Conservation (phyloP, 306 rosid species). For the Malus sylvestris region DNA sequence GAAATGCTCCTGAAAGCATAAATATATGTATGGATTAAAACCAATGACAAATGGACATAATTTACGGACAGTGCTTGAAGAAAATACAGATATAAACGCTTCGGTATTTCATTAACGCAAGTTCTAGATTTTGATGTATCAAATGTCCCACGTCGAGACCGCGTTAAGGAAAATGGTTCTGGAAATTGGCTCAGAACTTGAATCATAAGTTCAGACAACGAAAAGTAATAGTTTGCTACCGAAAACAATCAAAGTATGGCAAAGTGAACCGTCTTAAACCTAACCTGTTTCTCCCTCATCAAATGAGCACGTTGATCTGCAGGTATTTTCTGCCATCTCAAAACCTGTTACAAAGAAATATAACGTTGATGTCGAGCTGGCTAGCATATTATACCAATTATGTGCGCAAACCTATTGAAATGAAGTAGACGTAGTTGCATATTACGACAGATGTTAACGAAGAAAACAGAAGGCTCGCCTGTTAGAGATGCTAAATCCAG, state of each 20-base stretch:
- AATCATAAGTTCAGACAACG: no score
- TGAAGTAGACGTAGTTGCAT: not conserved
- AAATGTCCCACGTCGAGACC: no score
- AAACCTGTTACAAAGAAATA: slow-evolving; percentile 40
- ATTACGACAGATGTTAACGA: not conserved
- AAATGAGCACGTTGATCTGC: slow-evolving; percentile 85
- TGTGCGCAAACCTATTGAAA: not conserved
- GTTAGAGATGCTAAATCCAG: not conserved
- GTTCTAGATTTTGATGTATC: no score
- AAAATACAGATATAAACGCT: no score
- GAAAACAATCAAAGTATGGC: not conserved
- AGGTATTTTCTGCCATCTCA: slow-evolving; percentile 93
- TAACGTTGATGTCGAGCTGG: not conserved
- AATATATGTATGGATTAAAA: not conserved
- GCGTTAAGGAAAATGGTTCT: no score
- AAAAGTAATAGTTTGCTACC: no score
- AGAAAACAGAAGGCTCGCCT: not conserved
- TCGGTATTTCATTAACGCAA: no score
- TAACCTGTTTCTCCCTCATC: slow-evolving; percentile 88
- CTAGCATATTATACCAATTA: no score
- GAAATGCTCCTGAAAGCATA: slow-evolving; percentile 72
- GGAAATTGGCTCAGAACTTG: no score
- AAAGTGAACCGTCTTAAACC: not conserved
- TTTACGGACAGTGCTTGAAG: not conserved
- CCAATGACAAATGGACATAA: not conserved